A percentile compares a stretch with the other conserved stretches of the same genome.
Conservation (phyloP, 495 filamentous ascomycete species). For the Staphylotrichum tortipilum region DNA sequence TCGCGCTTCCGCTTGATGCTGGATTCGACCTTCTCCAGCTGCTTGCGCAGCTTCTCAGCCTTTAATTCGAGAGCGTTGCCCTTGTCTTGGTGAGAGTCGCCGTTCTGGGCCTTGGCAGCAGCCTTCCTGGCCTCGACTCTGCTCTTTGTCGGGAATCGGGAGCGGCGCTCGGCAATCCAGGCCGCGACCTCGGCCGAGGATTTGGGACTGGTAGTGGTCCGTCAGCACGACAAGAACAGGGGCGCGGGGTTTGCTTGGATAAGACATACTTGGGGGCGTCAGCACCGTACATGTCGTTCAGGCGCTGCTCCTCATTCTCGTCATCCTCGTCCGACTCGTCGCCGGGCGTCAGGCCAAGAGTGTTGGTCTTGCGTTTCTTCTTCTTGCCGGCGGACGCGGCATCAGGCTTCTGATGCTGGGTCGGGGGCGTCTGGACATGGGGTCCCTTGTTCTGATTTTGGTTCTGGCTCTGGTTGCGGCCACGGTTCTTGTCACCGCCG, state of each 20-base stretch:
- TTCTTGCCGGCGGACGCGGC: conserved; percentile 53
- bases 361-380: conserved; percentile 69
- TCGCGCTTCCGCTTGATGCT: conserved; percentile 51
- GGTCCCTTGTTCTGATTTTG: conserved; percentile 25
- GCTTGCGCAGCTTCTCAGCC: conserved; percentile 41
- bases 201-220: conserved; percentile 36
- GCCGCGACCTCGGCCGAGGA: conserved; percentile 53
- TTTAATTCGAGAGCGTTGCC: conserved; percentile 31
- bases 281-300: conserved; percentile 50
- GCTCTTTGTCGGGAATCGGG: conserved; percentile 66
- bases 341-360: conserved; percentile 70
- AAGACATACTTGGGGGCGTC: conserved; percentile 40
- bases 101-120: conserved; percentile 19
- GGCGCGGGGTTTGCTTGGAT: conserved; percentile 11
- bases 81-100: conserved; percentile 22
- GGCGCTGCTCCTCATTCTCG: conserved; percentile 65
- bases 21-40: conserved; percentile 44
- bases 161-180: conserved; percentile 74
- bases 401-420: conserved; percentile 57
- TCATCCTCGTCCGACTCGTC: conserved; percentile 63
- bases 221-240: conserved; percentile 16
- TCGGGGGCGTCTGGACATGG: conserved; percentile 26
- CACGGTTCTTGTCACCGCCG: conserved; percentile 38
- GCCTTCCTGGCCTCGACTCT: conserved; percentile 46
- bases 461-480: conserved; percentile 24